A percentile compares a stretch with the other conserved stretches of the same genome.
phyloP scores from a whole-genome alignment of 2,329 filamentous ascomycete genomes.

The Beauveria asiatica region DNA sequence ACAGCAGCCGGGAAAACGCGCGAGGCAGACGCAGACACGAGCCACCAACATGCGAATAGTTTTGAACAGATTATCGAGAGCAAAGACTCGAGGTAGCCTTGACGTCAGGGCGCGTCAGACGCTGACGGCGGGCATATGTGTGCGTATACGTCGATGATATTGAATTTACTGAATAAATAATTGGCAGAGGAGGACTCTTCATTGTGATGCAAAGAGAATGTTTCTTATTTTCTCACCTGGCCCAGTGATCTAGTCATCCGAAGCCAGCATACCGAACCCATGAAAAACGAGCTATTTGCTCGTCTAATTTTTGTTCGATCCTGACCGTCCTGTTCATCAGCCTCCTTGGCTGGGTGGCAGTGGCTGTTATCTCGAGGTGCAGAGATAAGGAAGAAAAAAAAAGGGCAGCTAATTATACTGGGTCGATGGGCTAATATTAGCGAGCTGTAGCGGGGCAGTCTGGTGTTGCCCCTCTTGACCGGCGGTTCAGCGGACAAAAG shows the following conservation, averaged over 20 bases:
- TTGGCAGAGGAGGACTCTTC: no score
- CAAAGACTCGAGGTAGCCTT: not conserved
- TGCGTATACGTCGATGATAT: not conserved
- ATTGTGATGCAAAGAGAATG: not conserved
- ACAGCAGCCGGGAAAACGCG: no score
- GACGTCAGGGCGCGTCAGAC: not conserved
- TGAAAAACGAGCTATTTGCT: not conserved
- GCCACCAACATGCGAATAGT: no score
- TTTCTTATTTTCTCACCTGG: not conserved
- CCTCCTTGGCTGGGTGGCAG: no score
- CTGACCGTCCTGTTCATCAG: not conserved
- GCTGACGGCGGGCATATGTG: not conserved
- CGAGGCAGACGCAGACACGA: no score
- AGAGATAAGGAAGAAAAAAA: not conserved
- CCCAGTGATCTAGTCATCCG: not conserved
- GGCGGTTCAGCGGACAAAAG: not conserved
- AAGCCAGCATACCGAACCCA: constrained; percentile 4
- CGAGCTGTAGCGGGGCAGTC: not conserved
- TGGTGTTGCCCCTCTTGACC: not conserved
- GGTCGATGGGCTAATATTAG: constrained; percentile 3
- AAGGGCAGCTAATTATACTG: not conserved
- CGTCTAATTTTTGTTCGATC: not conserved
- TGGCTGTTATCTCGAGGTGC: not conserved
- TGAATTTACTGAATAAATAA: not conserved
- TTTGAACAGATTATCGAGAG: no score